Evolutionary conservation across 805 yeast genomes (phyloP), one percentile per base, ranked within the genome.

Genomic region (Ascoidea rubescens): DNA sequence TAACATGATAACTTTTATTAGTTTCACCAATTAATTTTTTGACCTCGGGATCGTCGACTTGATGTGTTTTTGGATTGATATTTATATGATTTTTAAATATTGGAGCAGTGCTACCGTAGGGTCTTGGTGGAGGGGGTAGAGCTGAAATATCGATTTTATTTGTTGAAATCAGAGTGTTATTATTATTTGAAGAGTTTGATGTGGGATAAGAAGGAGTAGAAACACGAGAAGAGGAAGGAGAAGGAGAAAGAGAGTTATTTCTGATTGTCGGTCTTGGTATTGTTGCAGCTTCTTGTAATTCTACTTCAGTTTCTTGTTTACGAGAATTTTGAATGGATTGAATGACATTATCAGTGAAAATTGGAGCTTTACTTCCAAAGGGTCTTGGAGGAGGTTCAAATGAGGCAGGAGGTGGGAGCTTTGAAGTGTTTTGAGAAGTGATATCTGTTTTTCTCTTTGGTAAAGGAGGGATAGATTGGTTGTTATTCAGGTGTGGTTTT

Each of bases 331-430:
- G 2, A 21, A 21, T 3, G 28, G 28, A 21, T 21, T 21, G 28
- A 21, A 21, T 21, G 28, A 21, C 3, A 21, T 21, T 21, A 4
- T 37, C 14, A 37, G 8, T 37, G 43, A 37, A 37, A 37, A 16
- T 10, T 14, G 12, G 21, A 31, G 45, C 21, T 45, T 46, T 48
- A 44, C 21, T n/a, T 8, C 48, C 43, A 45, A 30, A 46, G n/a
- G 59, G 60, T 45, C 56, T 55, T 5, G 71, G 70, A 6, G 68
- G 68, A 16, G 69, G 70, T 12, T 69, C 32, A 5, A 30, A 47
- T 6, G 48, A 21, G 10, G 31, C 31, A 5, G 48, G 31, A 45
- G 10, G 2, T 17, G 31, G 12, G 66, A 1, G 60, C 69, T 49
- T 63, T 56, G n/a, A 55, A 57, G 12, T 57, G 50, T 7, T 53